Conservation (phyloP, 768 basidiomycete genomes). For the Termitomyces bulborhizus region DNA sequence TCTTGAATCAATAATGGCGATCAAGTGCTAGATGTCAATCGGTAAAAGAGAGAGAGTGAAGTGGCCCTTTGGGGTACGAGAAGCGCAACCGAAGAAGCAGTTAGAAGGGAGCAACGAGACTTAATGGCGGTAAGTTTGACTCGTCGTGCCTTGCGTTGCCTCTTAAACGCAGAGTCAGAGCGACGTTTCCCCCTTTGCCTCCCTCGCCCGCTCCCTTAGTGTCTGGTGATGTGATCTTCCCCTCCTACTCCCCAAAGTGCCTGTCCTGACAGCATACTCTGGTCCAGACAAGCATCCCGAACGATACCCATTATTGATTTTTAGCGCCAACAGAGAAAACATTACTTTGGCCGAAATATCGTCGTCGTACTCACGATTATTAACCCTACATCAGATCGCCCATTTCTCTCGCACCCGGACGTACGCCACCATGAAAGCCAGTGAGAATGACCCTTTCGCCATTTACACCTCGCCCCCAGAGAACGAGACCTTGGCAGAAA, state of each 20-base stretch:
- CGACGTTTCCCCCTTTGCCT: not conserved
- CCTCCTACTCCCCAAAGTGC: not conserved
- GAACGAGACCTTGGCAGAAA: slow-evolving; percentile 46
- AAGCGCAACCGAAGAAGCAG: not conserved
- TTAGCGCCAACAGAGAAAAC: too few relatives aligned
- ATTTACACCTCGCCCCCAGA: slow-evolving; percentile 51
- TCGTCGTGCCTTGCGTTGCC: not conserved
- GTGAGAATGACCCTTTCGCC: slow-evolving; percentile 49
- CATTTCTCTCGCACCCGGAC: not conserved
- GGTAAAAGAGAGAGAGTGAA: not conserved
- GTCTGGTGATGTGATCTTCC: slow-evolving; percentile 5
- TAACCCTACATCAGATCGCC: not conserved
- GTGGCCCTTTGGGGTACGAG: slow-evolving; percentile 4
- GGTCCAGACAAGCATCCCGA: not conserved
- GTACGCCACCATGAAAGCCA: slow-evolving; percentile 13
- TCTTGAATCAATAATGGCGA: too few relatives aligned
- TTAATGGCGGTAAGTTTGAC: slow-evolving; percentile 3
- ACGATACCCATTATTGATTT: not conserved
- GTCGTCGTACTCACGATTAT: too few relatives aligned
- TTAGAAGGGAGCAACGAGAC: not conserved
- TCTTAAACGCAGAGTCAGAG: not conserved
- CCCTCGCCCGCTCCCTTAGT: not conserved
- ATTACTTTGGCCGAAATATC: too few relatives aligned
- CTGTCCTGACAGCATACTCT: not conserved
- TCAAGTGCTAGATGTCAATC: not conserved